Conservation (phyloP, 345 rosid species). For the Moringa oleifera region DNA sequence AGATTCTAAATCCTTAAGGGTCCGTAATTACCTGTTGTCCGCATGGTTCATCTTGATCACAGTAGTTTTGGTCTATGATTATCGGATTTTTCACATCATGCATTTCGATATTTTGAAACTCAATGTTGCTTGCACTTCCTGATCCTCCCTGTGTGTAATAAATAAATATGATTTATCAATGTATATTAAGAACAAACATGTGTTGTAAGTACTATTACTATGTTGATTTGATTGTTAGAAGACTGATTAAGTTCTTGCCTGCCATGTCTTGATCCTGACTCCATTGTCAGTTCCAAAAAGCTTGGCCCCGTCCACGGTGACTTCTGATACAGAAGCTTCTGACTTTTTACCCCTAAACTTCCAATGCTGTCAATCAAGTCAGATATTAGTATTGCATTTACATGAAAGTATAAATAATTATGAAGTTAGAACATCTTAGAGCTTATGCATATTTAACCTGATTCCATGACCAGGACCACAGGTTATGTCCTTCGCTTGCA, state of each 20-base stretch:
- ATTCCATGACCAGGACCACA: slow-evolving; percentile 83
- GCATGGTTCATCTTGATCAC: slow-evolving; percentile 42
- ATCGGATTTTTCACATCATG: slow-evolving; percentile 51
- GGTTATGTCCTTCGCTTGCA: slow-evolving; percentile 38
- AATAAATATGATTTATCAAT: neutral
- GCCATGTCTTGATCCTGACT: slow-evolving; percentile 65
- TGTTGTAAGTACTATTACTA: too few relatives aligned
- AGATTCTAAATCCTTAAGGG: too few relatives aligned
- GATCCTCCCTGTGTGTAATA: slow-evolving; percentile 47
- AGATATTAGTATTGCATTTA: neutral
- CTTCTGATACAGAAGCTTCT: slow-evolving; percentile 42
- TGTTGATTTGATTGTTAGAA: too few relatives aligned
- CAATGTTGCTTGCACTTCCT: slow-evolving; percentile 46
- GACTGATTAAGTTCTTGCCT: slow-evolving; percentile 24
- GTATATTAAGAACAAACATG: too few relatives aligned
- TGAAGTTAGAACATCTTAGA: too few relatives aligned
- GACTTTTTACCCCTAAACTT: slow-evolving; percentile 45
- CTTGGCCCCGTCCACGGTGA: slow-evolving; percentile 36
- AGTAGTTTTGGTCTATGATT: slow-evolving; percentile 56
- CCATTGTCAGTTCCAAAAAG: slow-evolving; percentile 51
- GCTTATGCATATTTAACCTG: slow-evolving; percentile 35
- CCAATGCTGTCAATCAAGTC: slow-evolving; percentile 40
- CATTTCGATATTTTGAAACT: slow-evolving; percentile 41
- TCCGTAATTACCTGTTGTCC: slow-evolving; percentile 30
- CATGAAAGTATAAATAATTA: neutral